Conservation (phyloP, 495 filamentous ascomycete genomes). For the Lasiosphaeris hirsuta region DNA sequence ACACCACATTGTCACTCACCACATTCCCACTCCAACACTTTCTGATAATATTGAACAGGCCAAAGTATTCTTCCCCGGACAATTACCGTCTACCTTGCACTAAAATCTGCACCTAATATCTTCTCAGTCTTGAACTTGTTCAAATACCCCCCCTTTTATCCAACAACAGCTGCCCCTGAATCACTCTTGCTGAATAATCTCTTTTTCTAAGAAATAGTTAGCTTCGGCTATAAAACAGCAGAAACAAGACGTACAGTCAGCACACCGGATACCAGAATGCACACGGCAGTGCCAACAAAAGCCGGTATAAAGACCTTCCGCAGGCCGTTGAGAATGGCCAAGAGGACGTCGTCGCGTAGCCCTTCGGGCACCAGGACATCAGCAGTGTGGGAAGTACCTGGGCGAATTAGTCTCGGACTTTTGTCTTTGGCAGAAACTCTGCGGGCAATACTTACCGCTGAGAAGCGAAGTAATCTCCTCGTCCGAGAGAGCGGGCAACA, state of each 20-base stretch:
- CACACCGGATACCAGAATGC: neutral
- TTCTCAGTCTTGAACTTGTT: too few relatives aligned
- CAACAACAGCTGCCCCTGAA: neutral
- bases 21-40: too few relatives aligned
- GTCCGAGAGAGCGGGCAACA: neutral
- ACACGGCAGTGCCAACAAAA: neutral
- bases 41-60: too few relatives aligned
- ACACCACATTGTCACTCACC: too few relatives aligned
- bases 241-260: too few relatives aligned
- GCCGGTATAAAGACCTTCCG: neutral
- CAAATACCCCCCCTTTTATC: neutral
- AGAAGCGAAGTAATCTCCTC: neutral
- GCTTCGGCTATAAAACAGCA: neutral
- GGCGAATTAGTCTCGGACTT: too few relatives aligned
- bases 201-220: neutral
- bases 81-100: too few relatives aligned
- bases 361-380: neutral
- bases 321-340: neutral
- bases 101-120: too few relatives aligned
- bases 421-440: too few relatives aligned
- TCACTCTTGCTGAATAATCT: neutral
- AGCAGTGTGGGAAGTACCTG: neutral
- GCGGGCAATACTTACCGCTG: too few relatives aligned
- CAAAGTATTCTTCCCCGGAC: too few relatives aligned
- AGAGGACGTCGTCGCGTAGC: neutral